phyloP scores from a whole-genome alignment of 148 eudicot species.

The Rhododendron vialii region DNA sequence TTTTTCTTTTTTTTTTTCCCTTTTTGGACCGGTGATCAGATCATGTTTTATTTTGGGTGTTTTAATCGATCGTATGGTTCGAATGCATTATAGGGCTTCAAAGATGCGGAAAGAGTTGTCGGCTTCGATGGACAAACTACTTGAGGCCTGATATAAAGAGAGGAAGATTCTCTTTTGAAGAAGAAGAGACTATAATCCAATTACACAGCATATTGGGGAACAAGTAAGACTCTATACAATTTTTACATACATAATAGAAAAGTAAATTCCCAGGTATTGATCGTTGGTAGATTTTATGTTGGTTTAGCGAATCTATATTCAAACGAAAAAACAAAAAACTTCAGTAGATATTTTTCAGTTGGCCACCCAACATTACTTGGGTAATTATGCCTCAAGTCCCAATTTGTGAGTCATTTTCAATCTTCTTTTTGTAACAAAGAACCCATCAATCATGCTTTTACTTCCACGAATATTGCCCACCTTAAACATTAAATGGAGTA shows the following conservation, averaged over 20 bases:
- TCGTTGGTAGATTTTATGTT: not conserved
- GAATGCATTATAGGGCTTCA: slow-evolving; percentile 48
- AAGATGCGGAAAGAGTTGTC: slow-evolving; percentile 96
- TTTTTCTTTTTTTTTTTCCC: not conserved
- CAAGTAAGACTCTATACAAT: slow-evolving; percentile 50
- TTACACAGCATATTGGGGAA: slow-evolving; percentile 89
- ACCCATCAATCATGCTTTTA: not conserved
- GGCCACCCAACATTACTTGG: not conserved
- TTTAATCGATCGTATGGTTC: not conserved
- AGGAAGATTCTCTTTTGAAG: slow-evolving; percentile 86
- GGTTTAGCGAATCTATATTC: not conserved
- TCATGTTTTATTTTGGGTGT: not conserved
- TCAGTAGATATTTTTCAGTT: not conserved
- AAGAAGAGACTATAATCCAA: slow-evolving; percentile 90
- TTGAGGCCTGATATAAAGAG: slow-evolving; percentile 94
- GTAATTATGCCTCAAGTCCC: not conserved
- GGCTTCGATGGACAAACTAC: slow-evolving; percentile 94
- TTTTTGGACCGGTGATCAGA: not conserved
- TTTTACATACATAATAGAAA: not conserved
- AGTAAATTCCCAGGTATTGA: not conserved
- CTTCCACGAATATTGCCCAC: not conserved
- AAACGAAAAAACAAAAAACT: not conserved
- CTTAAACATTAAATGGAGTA: not conserved
- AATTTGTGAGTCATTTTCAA: not conserved
- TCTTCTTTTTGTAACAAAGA: not conserved